These are phyloP conservation scores for Colletotrichum costaricense DNA, from an alignment of 2,329 filamentous ascomycete genomes.

Conservation along the genomic window DNA sequence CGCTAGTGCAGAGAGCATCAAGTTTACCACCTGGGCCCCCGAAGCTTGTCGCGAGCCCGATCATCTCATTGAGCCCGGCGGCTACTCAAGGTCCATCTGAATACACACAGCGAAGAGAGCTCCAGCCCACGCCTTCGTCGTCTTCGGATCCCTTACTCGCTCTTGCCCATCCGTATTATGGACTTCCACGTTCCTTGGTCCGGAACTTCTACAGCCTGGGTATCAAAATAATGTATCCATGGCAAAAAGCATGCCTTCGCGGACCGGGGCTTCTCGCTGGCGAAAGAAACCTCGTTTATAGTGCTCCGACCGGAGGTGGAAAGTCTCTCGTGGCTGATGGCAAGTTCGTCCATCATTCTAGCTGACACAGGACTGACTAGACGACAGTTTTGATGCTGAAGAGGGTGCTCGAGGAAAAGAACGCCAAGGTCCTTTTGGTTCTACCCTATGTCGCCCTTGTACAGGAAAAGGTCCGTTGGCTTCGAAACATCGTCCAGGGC, in stretches of 20 bases:
- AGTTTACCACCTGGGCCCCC: constrained; percentile 46
- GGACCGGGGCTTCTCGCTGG: constrained; percentile 74
- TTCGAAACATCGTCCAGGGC: constrained; percentile 73
- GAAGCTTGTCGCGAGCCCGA: constrained; percentile 56
- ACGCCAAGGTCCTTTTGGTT: constrained; percentile 77
- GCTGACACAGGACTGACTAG: constrained; percentile 18
- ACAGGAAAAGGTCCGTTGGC: constrained; percentile 82
- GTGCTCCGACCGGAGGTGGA: constrained; percentile 81
- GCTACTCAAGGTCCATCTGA: constrained; percentile 52
- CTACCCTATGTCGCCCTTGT: constrained; percentile 84
- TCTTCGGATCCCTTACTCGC: constrained; percentile 66
- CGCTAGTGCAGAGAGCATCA: constrained; percentile 48
- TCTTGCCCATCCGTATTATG: constrained; percentile 72
- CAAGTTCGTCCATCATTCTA: constrained; percentile 39
- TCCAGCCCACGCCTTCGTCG: constrained; percentile 65
- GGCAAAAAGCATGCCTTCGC: constrained; percentile 81
- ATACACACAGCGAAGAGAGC: constrained; percentile 65
- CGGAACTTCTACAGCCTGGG: constrained; percentile 74
- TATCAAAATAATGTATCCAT: constrained; percentile 81
- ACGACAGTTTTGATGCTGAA: constrained; percentile 76
- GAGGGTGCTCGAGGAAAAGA: constrained; percentile 71
- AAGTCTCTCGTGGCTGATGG: constrained; percentile 79
- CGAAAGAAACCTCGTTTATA: constrained; percentile 79
- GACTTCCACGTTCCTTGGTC: constrained; percentile 68
- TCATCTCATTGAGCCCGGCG: constrained; percentile 49